Percentiles rank a stretch among this genome's conserved stretches.
Conservation (phyloP, 2,329 filamentous ascomycete genomes). For the Colletotrichum sp. region DNA sequence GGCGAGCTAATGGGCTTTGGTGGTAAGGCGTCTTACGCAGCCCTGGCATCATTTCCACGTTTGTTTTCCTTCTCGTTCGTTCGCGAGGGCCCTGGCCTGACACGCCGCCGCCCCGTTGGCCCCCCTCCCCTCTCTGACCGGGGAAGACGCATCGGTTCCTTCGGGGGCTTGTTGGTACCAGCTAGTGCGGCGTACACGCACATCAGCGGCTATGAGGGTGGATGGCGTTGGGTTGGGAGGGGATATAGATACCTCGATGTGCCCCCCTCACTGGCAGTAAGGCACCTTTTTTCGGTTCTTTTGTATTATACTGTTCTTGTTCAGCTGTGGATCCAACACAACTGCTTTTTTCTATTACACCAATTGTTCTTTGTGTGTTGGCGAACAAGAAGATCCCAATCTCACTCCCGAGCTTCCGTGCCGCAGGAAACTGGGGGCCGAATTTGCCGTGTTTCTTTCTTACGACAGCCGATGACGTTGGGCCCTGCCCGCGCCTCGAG, state of each 20-base stretch:
- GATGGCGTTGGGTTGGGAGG: neutral
- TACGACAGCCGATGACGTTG: conserved; percentile 8
- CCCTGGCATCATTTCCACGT: neutral
- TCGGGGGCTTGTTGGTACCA: neutral
- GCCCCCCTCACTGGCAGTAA: neutral
- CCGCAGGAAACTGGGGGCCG: neutral
- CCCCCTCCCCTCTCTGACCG: neutral
- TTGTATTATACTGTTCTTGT: neutral
- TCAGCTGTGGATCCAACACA: neutral
- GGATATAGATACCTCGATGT: conserved; percentile 1
- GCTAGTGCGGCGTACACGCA: neutral
- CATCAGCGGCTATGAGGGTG: neutral
- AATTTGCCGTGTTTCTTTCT: neutral
- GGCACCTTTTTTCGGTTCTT: neutral
- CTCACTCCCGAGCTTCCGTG: neutral
- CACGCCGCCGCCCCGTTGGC: neutral
- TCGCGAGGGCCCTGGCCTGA: neutral
- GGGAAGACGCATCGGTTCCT: neutral
- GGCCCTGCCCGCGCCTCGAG: neutral
- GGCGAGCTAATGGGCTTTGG: neutral
- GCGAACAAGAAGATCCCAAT: neutral
- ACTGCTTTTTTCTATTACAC: neutral
- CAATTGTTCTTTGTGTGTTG: neutral
- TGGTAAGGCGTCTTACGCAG: neutral
- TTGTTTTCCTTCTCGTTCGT: neutral